Evolutionary conservation across 1,139 yeast genomes (phyloP).

Genomic region (Hansenula sp.): DNA sequence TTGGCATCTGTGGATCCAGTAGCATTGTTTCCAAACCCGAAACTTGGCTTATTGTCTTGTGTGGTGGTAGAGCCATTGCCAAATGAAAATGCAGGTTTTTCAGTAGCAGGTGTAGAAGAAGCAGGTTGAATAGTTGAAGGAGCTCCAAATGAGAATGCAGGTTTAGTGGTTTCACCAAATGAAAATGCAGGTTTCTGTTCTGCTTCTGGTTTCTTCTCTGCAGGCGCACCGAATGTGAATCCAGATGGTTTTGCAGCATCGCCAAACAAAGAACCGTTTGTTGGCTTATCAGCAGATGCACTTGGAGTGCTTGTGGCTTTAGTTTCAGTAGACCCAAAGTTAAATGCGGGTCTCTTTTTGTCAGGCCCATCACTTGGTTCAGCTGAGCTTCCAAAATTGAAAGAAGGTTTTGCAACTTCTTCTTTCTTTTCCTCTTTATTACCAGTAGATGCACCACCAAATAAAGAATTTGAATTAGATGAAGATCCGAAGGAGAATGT

Average conservation of each 20-base stretch:
- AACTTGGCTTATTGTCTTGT: slow-evolving; percentile 4
- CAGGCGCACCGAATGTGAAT: slow-evolving; percentile 4
- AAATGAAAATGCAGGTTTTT: slow-evolving; percentile 6
- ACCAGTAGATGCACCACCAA: not conserved
- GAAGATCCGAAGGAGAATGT: slow-evolving; percentile 1
- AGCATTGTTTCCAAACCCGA: slow-evolving; percentile 4
- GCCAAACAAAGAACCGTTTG: too few species aligned
- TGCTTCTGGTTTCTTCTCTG: not conserved
- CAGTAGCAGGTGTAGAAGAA: not conserved
- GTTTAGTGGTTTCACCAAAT: slow-evolving; percentile 10
- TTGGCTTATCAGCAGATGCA: too few species aligned
- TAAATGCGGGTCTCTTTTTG: not conserved
- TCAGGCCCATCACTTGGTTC: too few species aligned
- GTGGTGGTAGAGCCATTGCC: slow-evolving; percentile 7
- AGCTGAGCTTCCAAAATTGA: too few species aligned
- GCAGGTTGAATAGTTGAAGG: not conserved
- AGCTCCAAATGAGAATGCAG: slow-evolving; percentile 6
- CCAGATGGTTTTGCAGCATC: slow-evolving; percentile 1
- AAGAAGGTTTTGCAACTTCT: too few species aligned
- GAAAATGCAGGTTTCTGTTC: slow-evolving; percentile 8
- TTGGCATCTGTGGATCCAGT: not conserved
- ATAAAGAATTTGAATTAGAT: not conserved
- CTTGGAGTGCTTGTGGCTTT: not conserved
- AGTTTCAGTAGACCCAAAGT: not conserved
- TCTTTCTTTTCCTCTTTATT: slow-evolving; percentile 1